phyloP scores from a whole-genome alignment of 129 eudicot genomes.

The Flaveria trinervia region DNA sequence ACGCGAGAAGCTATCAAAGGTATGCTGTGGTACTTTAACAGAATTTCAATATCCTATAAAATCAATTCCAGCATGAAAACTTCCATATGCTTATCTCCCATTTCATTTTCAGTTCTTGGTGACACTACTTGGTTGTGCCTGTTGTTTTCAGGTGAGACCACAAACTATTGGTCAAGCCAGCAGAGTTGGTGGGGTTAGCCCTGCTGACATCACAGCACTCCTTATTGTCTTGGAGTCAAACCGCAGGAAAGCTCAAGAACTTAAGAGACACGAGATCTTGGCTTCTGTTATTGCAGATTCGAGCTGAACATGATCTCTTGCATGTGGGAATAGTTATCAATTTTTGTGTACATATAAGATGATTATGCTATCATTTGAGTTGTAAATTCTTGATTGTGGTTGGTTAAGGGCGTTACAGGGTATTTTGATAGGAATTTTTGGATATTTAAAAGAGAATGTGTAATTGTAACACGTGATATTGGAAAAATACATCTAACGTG shows the following conservation, averaged over 20 bases:
- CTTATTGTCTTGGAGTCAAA: conserved; percentile 78
- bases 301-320: conserved; percentile 9
- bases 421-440: background rate
- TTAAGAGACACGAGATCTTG: conserved; percentile 40
- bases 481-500: background rate
- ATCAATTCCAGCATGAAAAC: conserved; percentile 13
- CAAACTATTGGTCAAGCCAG: conserved; percentile 96
- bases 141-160: conserved; percentile 69
- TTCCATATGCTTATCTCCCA: background rate
- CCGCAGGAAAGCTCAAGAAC: conserved; percentile 62
- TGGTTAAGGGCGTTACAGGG: background rate
- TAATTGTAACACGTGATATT: background rate
- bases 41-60: background rate
- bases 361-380: background rate
- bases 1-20: conserved; percentile 96
- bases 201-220: conserved; percentile 93
- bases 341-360: background rate
- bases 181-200: conserved; percentile 96
- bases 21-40: conserved; percentile 22
- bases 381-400: background rate
- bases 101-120: background rate
- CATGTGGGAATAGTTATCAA: background rate
- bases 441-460: background rate
- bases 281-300: conserved; percentile 41
- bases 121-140: background rate